These are phyloP conservation scores for Podila minutissima DNA, from an alignment of 192 early-diverging fungal genomes.

Conservation along the genomic window DNA sequence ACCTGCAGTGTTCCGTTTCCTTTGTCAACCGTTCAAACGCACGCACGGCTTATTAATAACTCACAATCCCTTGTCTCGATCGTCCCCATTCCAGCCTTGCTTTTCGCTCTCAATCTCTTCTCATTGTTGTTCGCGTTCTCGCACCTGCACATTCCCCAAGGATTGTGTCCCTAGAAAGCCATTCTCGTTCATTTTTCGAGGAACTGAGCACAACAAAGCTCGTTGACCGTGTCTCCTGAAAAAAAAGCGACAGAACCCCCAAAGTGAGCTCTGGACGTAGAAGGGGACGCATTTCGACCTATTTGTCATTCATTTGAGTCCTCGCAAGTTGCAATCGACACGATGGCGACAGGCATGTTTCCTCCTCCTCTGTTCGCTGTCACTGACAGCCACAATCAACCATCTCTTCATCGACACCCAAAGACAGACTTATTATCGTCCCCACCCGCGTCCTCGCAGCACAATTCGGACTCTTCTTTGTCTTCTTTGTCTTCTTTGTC, in stretches of 20 bases:
- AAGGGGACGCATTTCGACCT: too few relatives aligned
- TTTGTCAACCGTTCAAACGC: constrained; percentile 5
- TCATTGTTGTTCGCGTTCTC: neutral
- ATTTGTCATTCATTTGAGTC: too few relatives aligned
- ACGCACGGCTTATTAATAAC: constrained; percentile 19
- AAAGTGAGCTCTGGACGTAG: too few relatives aligned
- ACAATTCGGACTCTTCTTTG: neutral
- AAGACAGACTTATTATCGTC: neutral
- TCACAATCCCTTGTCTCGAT: neutral
- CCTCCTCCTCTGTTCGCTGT: constrained; percentile 27
- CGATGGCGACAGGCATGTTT: constrained; percentile 11
- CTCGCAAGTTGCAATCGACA: neutral
- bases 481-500: too few relatives aligned
- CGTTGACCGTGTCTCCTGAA: neutral
- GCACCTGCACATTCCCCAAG: neutral
- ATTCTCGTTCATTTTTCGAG: neutral
- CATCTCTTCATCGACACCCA: neutral
- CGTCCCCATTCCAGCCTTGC: neutral
- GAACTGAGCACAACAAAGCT: neutral
- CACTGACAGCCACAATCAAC: neutral
- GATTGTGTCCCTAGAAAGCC: neutral
- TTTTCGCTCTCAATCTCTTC: neutral
- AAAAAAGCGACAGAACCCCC: too few relatives aligned
- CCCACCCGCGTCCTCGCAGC: neutral
- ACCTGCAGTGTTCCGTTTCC: too few relatives aligned